Conservation (phyloP, 1,284 basidiomycete genomes). For the Heliocybe sulcata region DNA sequence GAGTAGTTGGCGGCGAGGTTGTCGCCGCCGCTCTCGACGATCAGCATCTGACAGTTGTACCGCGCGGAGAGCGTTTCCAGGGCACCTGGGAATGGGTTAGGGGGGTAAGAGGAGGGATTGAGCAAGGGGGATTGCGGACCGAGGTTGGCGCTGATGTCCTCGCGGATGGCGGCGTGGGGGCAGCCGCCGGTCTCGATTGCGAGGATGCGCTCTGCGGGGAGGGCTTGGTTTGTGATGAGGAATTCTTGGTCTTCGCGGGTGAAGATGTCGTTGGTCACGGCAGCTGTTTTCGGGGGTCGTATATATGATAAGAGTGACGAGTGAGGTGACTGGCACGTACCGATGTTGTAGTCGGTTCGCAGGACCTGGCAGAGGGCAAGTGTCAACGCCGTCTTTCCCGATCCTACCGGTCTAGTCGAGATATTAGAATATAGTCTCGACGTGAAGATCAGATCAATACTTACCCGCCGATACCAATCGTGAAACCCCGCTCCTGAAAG, state of each 20-base stretch:
- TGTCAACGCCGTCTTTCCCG: conserved; percentile 94
- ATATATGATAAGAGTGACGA: background rate
- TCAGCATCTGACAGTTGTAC: conserved; percentile 75
- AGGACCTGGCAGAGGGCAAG: conserved; percentile 87
- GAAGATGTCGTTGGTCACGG: conserved; percentile 96
- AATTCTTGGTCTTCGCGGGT: conserved; percentile 98
- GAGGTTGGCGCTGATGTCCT: conserved; percentile 97
- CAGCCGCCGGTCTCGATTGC: conserved; percentile 98
- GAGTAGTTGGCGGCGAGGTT: conserved; percentile 96
- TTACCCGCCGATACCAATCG: conserved; percentile 94
- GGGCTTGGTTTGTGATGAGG: conserved; percentile 86
- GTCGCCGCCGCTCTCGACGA: conserved; percentile 95
- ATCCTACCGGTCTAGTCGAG: conserved; percentile 78
- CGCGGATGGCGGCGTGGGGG: conserved; percentile 92
- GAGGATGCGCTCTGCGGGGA: conserved; percentile 81
- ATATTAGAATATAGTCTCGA: conserved; percentile 4
- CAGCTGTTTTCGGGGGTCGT: conserved; percentile 43
- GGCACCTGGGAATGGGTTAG: conserved; percentile 42
- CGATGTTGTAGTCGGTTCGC: conserved; percentile 85
- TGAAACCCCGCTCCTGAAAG: conserved; percentile 93
- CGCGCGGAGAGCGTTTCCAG: conserved; percentile 95
- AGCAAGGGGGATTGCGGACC: background rate
- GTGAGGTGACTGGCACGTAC: conserved; percentile 30
- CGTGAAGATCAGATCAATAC: conserved; percentile 15
- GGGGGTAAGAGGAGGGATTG: background rate